Evolutionary conservation across 495 filamentous ascomycete genomes (phyloP).

Genomic region (Penicillium flavigenum): DNA sequence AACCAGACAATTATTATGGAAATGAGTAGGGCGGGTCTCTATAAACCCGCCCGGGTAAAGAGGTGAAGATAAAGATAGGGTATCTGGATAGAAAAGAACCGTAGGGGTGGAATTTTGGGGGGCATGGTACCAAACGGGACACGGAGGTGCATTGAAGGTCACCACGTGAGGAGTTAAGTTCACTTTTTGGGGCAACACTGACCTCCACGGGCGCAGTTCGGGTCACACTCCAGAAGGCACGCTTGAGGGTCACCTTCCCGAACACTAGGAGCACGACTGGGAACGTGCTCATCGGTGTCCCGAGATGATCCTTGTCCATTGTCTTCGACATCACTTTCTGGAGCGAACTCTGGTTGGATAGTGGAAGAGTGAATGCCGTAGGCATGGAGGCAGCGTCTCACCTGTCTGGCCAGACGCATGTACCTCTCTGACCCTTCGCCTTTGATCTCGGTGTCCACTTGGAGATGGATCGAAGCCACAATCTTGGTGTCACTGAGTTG

Average conservation of each 20-base stretch:
- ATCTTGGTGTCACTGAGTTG: constrained; percentile 92
- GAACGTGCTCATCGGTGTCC: constrained; percentile 28
- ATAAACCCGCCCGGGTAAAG: background rate
- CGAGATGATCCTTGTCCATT: constrained; percentile 31
- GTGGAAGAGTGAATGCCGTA: constrained; percentile 98
- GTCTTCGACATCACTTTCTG: constrained; percentile 56
- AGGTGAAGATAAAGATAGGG: constrained; percentile 1
- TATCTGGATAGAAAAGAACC: constrained; percentile 8
- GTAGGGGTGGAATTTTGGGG: background rate
- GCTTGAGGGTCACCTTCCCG: constrained; percentile 52
- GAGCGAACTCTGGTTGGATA: constrained; percentile 93
- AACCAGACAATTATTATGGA: background rate
- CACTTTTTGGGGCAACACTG: constrained; percentile 66
- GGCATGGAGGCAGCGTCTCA: constrained; percentile 83
- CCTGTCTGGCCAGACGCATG: constrained; percentile 80
- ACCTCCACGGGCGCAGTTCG: constrained; percentile 67
- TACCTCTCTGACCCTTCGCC: constrained; percentile 73
- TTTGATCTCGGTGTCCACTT: constrained; percentile 74
- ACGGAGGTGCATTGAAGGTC: constrained; percentile 3
- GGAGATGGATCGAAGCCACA: constrained; percentile 87
- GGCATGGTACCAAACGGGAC: constrained; percentile 7
- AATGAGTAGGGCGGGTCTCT: background rate
- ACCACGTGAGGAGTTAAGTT: constrained; percentile 17
- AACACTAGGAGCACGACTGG: constrained; percentile 52
- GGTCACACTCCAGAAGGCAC: constrained; percentile 84